A percentile compares a stretch with the other conserved stretches of the same genome.
Evolutionary conservation across 2,329 filamentous ascomycete genomes (phyloP).

Genomic region (Claviceps maximensis): DNA sequence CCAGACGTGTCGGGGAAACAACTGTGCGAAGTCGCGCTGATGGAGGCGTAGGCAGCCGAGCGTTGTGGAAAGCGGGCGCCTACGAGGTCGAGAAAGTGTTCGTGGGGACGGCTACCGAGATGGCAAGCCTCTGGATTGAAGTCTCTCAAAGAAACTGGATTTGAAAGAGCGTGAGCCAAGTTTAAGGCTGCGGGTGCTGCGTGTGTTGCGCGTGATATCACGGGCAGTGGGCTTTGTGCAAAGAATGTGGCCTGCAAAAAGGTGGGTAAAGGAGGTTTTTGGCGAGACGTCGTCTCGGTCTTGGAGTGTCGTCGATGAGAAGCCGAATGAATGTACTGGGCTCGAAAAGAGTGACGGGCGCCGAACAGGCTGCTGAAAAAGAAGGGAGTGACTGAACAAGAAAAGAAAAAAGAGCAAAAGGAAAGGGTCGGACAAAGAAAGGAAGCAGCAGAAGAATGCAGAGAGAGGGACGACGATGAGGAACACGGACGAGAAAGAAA

Average conservation of each 20-base stretch:
- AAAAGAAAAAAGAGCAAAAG: slow-evolving; percentile 30
- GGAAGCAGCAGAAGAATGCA: slow-evolving; percentile 21
- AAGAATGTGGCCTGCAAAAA: slow-evolving; percentile 9
- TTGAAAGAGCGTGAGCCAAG: slow-evolving; percentile 2
- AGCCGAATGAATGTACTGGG: slow-evolving; percentile 31
- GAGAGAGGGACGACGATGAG: slow-evolving; percentile 20
- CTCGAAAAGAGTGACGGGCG: slow-evolving; percentile 40
- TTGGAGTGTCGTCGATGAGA: slow-evolving; percentile 12
- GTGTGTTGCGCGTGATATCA: not conserved
- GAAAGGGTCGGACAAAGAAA: slow-evolving; percentile 23
- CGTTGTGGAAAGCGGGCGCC: not conserved
- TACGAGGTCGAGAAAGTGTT: not conserved
- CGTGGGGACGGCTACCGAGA: not conserved
- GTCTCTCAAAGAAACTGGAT: not conserved
- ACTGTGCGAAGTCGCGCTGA: not conserved
- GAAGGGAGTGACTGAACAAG: slow-evolving; percentile 29
- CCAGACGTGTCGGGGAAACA: not conserved
- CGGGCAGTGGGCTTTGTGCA: not conserved
- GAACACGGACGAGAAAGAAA: slow-evolving; percentile 21
- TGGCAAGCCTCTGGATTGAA: not conserved
- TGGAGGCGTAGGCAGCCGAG: not conserved
- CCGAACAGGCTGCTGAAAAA: slow-evolving; percentile 19
- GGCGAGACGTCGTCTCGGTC: slow-evolving; percentile 7
- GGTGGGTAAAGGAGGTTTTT: slow-evolving; percentile 8
- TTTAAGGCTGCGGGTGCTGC: not conserved